Evolutionary conservation across 768 basidiomycete genomes (phyloP).

Genomic region (Paxillus involutus): DNA sequence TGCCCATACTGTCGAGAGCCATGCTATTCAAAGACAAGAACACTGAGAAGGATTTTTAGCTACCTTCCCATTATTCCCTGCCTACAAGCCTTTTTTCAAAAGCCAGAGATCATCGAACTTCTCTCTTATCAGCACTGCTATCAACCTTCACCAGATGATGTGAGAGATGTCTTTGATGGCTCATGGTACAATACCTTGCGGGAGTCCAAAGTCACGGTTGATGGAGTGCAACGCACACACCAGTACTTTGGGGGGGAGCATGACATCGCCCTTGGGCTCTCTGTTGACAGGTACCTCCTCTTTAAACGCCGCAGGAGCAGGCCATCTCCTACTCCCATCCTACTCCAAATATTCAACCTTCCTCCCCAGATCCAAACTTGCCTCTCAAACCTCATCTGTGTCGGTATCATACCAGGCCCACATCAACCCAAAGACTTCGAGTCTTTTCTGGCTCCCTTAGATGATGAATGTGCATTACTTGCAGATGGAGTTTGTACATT

Average conservation of each 20-base stretch:
- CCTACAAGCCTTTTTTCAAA: too few relatives aligned
- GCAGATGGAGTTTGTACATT: conserved; percentile 10
- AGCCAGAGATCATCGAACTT: too few relatives aligned
- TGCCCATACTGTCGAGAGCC: too few relatives aligned
- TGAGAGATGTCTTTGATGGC: too few relatives aligned
- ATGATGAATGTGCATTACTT: conserved; percentile 10
- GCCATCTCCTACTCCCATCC: neutral
- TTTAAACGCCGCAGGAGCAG: neutral
- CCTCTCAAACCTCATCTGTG: conserved; percentile 28
- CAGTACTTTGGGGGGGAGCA: neutral
- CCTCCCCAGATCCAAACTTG: neutral
- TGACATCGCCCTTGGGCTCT: neutral
- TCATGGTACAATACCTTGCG: too few relatives aligned
- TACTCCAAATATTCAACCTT: neutral
- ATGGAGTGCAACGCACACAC: neutral
- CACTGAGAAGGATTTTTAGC: too few relatives aligned
- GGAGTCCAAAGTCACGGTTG: neutral
- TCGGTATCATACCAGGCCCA: conserved; percentile 32
- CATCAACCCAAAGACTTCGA: conserved; percentile 32
- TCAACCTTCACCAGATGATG: too few relatives aligned
- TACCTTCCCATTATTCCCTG: too few relatives aligned
- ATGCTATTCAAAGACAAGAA: too few relatives aligned
- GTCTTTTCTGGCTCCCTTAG: conserved; percentile 31
- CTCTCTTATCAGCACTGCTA: too few relatives aligned
- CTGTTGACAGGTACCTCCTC: neutral